Base-by-base conservation (phyloP, 2,329 filamentous ascomycete genomes). In the Tolypocladium ovalisporum region DNA sequence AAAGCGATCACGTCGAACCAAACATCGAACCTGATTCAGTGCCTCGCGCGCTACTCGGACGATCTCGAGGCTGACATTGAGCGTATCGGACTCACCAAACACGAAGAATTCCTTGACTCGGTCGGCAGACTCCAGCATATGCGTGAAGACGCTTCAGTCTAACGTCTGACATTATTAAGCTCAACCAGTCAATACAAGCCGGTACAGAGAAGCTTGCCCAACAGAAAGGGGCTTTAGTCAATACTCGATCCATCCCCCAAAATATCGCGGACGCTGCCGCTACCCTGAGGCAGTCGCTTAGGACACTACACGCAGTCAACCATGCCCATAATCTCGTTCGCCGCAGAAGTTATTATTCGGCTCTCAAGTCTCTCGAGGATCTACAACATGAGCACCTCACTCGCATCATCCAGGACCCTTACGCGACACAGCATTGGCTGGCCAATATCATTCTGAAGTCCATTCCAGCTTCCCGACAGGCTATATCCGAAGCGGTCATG, bases 401-500 rank as follows among this genome's bases (percentile, higher is more conserved):
- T 17, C 84, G 84, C n/a, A 85, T 80, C 51, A 81, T 87, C 59
- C 84, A 87, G 67, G 86, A 86, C 62, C 92, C 92, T 68, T 94
- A 95, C 64, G 90, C 96, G 10, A 95, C 90, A 1, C 90, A 97
- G 62, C 95, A 97, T 73, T 93, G 92, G 67, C 87, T 99, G 62
- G 94, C 94, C 35, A 90, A 95, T 67, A 84, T 96, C 76, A 97
- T 99, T 62, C 93, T 97, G 70, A 91, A 90, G 64, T 97, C 93
- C 0, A 93, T 97, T 36, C 94, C 94, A 1, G 86, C 89, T 4
- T 97, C 91, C 1, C 91, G 96, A 66, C 91, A 90, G 66, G 85
- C 90, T 54, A 97, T 99, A 57, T 93, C 93, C 4, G 93, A 97
- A 72, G 91, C 92, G 17, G 94, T 99, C 63, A 97, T 97, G 90